Evolutionary conservation across 1,139 yeast genomes (phyloP).

Genomic region (Candida sanyaensis): DNA sequence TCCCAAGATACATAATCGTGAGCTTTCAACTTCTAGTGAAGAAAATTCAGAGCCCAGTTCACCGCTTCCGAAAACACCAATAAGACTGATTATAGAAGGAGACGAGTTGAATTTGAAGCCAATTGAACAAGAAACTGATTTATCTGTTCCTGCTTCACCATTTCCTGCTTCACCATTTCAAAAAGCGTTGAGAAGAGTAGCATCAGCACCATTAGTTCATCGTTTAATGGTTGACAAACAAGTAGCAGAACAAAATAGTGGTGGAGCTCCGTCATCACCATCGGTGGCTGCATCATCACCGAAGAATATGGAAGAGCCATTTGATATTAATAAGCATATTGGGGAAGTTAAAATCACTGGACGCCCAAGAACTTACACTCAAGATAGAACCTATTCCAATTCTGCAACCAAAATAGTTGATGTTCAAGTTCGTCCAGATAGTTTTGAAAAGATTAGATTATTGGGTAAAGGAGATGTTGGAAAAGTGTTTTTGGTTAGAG

Average conservation of each 20-base stretch:
- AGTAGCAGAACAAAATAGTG: neutral
- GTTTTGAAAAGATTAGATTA: constrained; percentile 84
- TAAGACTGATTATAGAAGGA: neutral
- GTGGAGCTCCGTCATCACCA: constrained; percentile 1
- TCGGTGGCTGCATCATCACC: constrained; percentile 6
- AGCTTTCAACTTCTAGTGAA: constrained; percentile 12
- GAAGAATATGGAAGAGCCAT: constrained; percentile 16
- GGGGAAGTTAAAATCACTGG: constrained; percentile 51
- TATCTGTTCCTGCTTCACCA: constrained; percentile 21
- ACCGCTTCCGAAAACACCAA: constrained; percentile 7
- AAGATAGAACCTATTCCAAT: constrained; percentile 68
- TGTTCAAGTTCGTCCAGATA: constrained; percentile 81
- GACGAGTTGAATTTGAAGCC: constrained; percentile 10
- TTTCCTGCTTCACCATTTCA: constrained; percentile 53
- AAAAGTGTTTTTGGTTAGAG: constrained; percentile 87
- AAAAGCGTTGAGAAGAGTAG: constrained; percentile 67
- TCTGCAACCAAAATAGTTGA: constrained; percentile 72
- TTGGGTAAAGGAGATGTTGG: constrained; percentile 99
- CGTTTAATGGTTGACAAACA: constrained; percentile 32
- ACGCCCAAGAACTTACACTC: constrained; percentile 53
- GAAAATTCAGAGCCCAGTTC: constrained; percentile 5
- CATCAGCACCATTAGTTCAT: constrained; percentile 74
- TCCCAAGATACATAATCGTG: constrained; percentile 19
- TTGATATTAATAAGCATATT: constrained; percentile 52
- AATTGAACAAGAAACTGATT: constrained; percentile 7